Conservation (phyloP, 1,139 yeast genomes). For the Saccharomyces hybrid region DNA sequence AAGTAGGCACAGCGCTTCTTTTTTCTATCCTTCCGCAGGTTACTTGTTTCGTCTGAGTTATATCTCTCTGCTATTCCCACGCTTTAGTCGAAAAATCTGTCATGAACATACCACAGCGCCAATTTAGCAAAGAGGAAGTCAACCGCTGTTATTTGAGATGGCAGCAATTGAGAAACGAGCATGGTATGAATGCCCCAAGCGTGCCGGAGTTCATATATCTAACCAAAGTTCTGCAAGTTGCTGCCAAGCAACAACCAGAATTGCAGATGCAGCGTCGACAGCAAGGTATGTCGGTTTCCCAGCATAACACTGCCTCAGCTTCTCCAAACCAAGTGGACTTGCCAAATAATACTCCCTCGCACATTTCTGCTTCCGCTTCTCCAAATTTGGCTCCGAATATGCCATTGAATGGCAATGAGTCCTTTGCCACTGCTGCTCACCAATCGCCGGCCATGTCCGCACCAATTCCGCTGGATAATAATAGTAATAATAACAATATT, state of each 20-base stretch:
- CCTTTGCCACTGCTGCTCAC: neutral
- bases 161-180: conserved; percentile 55
- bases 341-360: neutral
- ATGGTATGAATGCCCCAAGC: conserved; percentile 56
- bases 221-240: conserved; percentile 47
- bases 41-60: neutral
- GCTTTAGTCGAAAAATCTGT: neutral
- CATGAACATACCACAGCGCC: conserved; percentile 29
- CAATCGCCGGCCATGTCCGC: neutral
- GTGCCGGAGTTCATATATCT: conserved; percentile 58
- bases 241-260: conserved; percentile 43
- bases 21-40: no score
- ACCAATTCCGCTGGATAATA: neutral
- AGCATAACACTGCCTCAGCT: neutral
- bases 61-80: neutral
- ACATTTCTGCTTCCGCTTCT: neutral
- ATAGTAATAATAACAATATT: neutral
- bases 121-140: conserved; percentile 31
- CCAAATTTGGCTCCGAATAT: neutral
- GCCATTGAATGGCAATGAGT: neutral
- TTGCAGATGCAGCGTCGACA: conserved; percentile 26
- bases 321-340: neutral
- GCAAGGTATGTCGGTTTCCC: conserved; percentile 4
- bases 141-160: conserved; percentile 41
- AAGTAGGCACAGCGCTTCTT: no score